phyloP scores from a whole-genome alignment of 192 early-diverging fungal genomes.

The Phycomyces blakesleeanus region DNA sequence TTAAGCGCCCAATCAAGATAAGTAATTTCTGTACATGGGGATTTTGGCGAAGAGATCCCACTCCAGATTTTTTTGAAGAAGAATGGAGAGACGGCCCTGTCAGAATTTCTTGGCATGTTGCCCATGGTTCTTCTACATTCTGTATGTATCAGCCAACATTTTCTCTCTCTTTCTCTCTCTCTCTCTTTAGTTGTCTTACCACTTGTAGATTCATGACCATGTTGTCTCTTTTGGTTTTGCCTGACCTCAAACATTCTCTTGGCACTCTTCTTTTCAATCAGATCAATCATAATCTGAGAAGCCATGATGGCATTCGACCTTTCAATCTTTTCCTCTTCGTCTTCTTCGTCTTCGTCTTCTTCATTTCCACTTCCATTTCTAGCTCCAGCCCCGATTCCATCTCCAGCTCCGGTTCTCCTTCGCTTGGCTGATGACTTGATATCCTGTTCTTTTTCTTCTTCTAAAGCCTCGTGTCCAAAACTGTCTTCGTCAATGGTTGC shows the following conservation, averaged over 20 bases:
- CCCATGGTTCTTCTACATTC: constrained; percentile 15
- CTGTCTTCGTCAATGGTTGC: constrained; percentile 23
- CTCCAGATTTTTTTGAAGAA: not conserved
- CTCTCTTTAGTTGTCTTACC: not conserved
- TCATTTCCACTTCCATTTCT: constrained; percentile 4
- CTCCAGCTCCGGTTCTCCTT: no score
- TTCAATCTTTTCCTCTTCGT: not conserved
- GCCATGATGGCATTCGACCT: constrained; percentile 14
- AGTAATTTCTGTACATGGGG: constrained; percentile 22
- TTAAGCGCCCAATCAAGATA: constrained; percentile 24
- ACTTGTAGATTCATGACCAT: not conserved
- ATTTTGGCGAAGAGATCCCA: constrained; percentile 11
- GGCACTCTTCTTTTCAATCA: constrained; percentile 25
- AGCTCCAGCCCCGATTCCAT: no score
- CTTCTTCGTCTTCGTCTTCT: constrained; percentile 1
- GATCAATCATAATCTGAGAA: constrained; percentile 17
- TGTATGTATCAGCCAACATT: not conserved
- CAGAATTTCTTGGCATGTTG: constrained; percentile 15
- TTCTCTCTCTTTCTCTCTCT: constrained; percentile 5
- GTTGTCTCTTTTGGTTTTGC: constrained; percentile 12
- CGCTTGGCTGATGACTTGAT: no score
- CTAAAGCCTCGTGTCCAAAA: constrained; percentile 9
- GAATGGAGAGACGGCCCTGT: not conserved
- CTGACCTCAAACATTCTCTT: constrained; percentile 25
- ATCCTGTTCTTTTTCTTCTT: no score